Evolutionary conservation across 768 basidiomycete species (phyloP).

Genomic region (Mycena haematopus): DNA sequence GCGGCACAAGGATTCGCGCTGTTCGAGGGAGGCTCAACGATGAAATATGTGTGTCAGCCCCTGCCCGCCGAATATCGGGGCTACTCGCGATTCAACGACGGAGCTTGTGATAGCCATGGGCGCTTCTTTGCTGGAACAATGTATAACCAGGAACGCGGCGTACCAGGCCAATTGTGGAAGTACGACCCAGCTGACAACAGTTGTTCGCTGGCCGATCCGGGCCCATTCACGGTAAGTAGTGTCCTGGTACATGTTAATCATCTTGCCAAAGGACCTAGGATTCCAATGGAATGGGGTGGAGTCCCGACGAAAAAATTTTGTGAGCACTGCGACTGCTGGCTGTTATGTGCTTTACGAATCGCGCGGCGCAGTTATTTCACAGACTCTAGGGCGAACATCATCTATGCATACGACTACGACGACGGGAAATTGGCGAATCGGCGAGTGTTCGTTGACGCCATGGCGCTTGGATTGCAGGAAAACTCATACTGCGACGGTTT

Average conservation of each 20-base stretch:
- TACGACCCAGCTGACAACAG: constrained; percentile 58
- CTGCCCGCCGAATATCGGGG: constrained; percentile 47
- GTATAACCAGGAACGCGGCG: constrained; percentile 51
- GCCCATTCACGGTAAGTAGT: constrained; percentile 65
- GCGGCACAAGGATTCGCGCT: constrained; percentile 63
- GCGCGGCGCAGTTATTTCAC: constrained; percentile 65
- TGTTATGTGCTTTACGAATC: constrained; percentile 16
- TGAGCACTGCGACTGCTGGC: constrained; percentile 36
- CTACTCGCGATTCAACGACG: constrained; percentile 72
- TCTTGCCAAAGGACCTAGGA: constrained; percentile 44
- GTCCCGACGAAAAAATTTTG: constrained; percentile 66
- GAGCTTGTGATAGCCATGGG: constrained; percentile 68
- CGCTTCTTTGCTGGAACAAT: constrained; percentile 74
- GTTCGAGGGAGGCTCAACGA: constrained; percentile 48
- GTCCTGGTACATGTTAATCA: constrained; percentile 14
- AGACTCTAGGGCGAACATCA: constrained; percentile 68
- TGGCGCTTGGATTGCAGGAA: constrained; percentile 56
- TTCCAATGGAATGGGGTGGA: constrained; percentile 72
- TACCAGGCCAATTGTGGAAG: constrained; percentile 64
- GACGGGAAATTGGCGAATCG: constrained; percentile 63
- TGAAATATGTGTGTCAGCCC: constrained; percentile 60
- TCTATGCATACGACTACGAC: constrained; percentile 71
- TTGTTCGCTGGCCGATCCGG: constrained; percentile 61
- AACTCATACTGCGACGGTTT: constrained; percentile 68
- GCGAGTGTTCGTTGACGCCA: constrained; percentile 62